phyloP scores from a whole-genome alignment of 805 yeast species.

The Ogataea ramenticola region DNA sequence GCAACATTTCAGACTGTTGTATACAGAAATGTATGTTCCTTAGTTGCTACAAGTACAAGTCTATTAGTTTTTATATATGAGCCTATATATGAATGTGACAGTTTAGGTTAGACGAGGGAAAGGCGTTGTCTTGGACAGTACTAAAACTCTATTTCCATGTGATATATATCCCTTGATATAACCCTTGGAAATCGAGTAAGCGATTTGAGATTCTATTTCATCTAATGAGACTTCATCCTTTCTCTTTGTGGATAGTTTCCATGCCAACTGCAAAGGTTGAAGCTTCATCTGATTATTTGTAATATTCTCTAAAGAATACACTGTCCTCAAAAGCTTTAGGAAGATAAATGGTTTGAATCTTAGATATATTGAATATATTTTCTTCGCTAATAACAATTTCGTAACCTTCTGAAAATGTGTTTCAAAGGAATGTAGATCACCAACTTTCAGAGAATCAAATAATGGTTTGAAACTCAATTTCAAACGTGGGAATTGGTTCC shows the following conservation, averaged over 20 bases:
- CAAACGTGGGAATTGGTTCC: slow-evolving; percentile 36
- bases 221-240: slow-evolving; percentile 24
- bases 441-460: slow-evolving; percentile 40
- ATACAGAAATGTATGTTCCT: too few relatives aligned
- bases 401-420: slow-evolving; percentile 36
- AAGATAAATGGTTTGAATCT: slow-evolving; percentile 43
- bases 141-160: slow-evolving; percentile 65
- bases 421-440: slow-evolving; percentile 51
- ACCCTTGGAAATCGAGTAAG: slow-evolving; percentile 55
- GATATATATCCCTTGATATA: slow-evolving; percentile 75
- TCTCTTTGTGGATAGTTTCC: slow-evolving; percentile 11
- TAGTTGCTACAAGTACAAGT: too few relatives aligned
- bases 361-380: slow-evolving; percentile 54
- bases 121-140: slow-evolving; percentile 65
- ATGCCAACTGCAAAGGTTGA: slow-evolving; percentile 5
- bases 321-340: slow-evolving; percentile 41
- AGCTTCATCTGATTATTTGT: slow-evolving; percentile 15
- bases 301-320: slow-evolving; percentile 29
- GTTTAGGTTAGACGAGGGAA: slow-evolving; percentile 61
- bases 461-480: slow-evolving; percentile 37
- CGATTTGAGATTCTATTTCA: slow-evolving; percentile 62
- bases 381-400: slow-evolving; percentile 44
- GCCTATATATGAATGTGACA: too few relatives aligned
- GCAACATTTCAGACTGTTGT: too few relatives aligned
- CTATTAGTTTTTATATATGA: too few relatives aligned